phyloP scores from a whole-genome alignment of 208 protist genomes.

The Wallacemonas sp. region DNA sequence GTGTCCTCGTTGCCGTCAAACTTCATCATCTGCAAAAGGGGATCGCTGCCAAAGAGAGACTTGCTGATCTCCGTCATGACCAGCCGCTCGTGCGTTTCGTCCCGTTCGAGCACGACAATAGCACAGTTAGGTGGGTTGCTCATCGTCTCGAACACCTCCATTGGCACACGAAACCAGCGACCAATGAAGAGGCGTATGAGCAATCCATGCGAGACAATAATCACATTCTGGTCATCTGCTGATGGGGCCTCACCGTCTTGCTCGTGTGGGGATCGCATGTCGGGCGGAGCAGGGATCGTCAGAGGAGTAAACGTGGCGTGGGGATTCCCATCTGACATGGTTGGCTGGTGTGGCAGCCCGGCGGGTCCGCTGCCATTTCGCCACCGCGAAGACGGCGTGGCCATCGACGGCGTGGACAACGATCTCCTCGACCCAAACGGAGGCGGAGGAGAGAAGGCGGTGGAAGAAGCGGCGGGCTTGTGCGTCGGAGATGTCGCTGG shows the following conservation, averaged over 20 bases:
- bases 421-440: too few relatives aligned
- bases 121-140: constrained; percentile 87
- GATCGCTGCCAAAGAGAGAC: constrained; percentile 79
- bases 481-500: too few relatives aligned
- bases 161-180: constrained; percentile 80
- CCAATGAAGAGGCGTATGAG: constrained; percentile 86
- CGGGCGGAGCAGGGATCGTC: too few relatives aligned
- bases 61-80: constrained; percentile 87
- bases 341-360: neutral
- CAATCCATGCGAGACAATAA: constrained; percentile 88
- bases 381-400: neutral
- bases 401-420: too few relatives aligned
- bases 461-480: too few relatives aligned
- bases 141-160: constrained; percentile 90
- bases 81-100: constrained; percentile 50
- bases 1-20: constrained; percentile 71
- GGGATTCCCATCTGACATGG: too few relatives aligned
- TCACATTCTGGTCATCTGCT: constrained; percentile 73
- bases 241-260: constrained; percentile 17
- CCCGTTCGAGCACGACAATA: constrained; percentile 79
- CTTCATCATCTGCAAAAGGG: constrained; percentile 81
- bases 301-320: too few relatives aligned
- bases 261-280: constrained; percentile 1
- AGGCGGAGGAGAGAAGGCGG: too few relatives aligned
- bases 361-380: neutral